Percentiles rank a stretch among this genome's conserved stretches.
phyloP scores from a whole-genome alignment of 1,139 yeast genomes.

The Candida gigantensis region DNA sequence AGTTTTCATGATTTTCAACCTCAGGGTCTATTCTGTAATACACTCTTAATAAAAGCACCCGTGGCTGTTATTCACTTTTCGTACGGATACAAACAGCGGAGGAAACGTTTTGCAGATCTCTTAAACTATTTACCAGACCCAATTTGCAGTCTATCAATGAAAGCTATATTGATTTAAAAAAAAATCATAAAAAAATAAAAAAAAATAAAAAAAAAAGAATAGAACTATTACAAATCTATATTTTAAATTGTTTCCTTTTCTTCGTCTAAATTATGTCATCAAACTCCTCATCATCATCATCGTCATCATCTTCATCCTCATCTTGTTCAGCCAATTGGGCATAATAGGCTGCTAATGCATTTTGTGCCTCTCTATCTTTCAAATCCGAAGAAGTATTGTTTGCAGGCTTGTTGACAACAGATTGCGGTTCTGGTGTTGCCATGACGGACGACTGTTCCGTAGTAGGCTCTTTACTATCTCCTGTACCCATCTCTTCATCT shows the following conservation, averaged over 20 bases:
- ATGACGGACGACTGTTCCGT: constrained; percentile 10
- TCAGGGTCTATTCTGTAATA: too few relatives aligned
- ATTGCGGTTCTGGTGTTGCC: constrained; percentile 4
- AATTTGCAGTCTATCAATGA: too few relatives aligned
- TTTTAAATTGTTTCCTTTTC: neutral
- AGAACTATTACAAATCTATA: neutral
- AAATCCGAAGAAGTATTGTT: constrained; percentile 23
- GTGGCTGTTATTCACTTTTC: too few relatives aligned
- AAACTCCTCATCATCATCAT: constrained; percentile 56
- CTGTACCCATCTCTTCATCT: constrained; percentile 2
- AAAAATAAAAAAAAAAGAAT: too few relatives aligned
- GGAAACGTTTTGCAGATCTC: too few relatives aligned
- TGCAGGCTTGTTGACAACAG: neutral
- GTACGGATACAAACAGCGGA: too few relatives aligned
- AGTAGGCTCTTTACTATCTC: constrained; percentile 5
- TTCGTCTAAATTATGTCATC: constrained; percentile 21
- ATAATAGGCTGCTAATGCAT: constrained; percentile 77
- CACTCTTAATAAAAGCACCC: too few relatives aligned
- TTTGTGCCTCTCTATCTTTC: constrained; percentile 67
- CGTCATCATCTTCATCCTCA: constrained; percentile 62
- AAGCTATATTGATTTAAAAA: too few relatives aligned
- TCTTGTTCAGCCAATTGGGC: constrained; percentile 68
- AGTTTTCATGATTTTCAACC: too few relatives aligned
- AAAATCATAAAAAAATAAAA: too few relatives aligned
- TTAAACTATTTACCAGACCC: too few relatives aligned